Base-by-base conservation (phyloP, 768 basidiomycete genomes). In the Kwoniella heveanensis region DNA sequence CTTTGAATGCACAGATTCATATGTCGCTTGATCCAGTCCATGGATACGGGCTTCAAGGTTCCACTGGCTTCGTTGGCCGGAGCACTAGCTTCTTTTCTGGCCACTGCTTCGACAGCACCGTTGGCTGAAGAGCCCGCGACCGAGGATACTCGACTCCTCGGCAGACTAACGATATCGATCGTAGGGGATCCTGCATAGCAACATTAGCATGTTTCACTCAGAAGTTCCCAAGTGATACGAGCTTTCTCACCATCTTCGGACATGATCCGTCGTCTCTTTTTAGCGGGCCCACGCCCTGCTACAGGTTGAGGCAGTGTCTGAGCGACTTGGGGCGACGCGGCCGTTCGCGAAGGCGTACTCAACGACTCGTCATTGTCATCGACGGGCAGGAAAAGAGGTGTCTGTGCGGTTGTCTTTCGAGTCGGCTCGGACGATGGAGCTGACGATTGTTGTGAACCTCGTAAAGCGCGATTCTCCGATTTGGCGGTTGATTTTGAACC, bases 381-480 rank as follows among this genome's bases (percentile, higher is more conserved):
- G 19, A 29, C 44, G 39, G 49, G 36, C 6, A 65, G 32, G 57
- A 65, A 59, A 9, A 65, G 53, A 30, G 64, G 64, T 13, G 57
- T 54, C 21, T 22, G 54, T 5, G 32, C 15, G 1, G 6, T 19
- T 49, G 29, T n/a, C 36, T 27, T 46, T 15, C 27, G 26, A 21
- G 25, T 22, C 2, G 48, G 50, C 39, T 44, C 39, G 19, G 19
- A 8, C n/a, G 25, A 19, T 19, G 57, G 21, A 22, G 57, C 25
- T 26, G 26, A 24, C 15, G 48, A 49, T 48, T 48, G 25, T 15
- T 37, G 44, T n/a, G 15, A 37, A 3, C 25, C 5, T 26, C 44
- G 24, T 9, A 44, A 25, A 19, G 22, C 19, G 39, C 39, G 39
- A 3, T 19, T 44, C 17, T 44, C 39, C 13, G 32, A 36, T 13